A percentile compares a stretch with the other conserved stretches of the same genome.
Evolutionary conservation across 495 filamentous ascomycete species (phyloP).

Genomic region (Aspergillus avenaceus): DNA sequence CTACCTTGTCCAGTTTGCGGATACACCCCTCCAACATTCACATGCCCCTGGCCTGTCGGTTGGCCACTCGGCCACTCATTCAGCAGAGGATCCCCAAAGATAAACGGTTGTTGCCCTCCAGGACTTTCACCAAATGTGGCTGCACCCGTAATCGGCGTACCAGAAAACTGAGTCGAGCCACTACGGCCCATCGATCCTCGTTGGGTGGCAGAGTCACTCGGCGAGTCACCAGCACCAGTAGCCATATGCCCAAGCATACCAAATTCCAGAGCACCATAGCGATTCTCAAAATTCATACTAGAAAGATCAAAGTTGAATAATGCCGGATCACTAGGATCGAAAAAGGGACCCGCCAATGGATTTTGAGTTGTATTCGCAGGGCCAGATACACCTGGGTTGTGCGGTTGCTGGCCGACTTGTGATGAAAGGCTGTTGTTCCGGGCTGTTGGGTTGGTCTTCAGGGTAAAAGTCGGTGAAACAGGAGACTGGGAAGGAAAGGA

Average conservation of each 20-base stretch:
- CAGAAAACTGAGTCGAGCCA: slow-evolving; percentile 44
- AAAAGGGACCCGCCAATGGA: slow-evolving; percentile 57
- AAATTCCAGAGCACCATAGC: slow-evolving; percentile 91
- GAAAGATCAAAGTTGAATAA: slow-evolving; percentile 92
- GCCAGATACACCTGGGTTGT: slow-evolving; percentile 30
- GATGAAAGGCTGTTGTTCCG: slow-evolving; percentile 37
- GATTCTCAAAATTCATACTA: slow-evolving; percentile 90
- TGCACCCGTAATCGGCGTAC: slow-evolving; percentile 26
- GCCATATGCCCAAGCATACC: slow-evolving; percentile 94
- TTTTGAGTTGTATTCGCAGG: slow-evolving; percentile 33
- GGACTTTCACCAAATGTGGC: slow-evolving; percentile 42
- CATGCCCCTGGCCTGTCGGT: slow-evolving; percentile 32
- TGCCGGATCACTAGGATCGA: slow-evolving; percentile 86
- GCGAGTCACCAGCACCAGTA: slow-evolving; percentile 74
- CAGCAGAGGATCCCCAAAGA: slow-evolving; percentile 45
- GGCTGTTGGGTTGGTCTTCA: slow-evolving; percentile 34
- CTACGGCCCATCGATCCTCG: slow-evolving; percentile 46
- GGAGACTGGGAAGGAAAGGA: slow-evolving; percentile 64
- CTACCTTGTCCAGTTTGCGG: slow-evolving; percentile 30
- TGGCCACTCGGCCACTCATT: slow-evolving; percentile 44
- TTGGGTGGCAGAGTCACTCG: slow-evolving; percentile 56
- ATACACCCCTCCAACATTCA: slow-evolving; percentile 41
- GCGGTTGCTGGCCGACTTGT: slow-evolving; percentile 28
- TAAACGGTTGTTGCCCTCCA: slow-evolving; percentile 41
- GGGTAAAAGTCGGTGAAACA: slow-evolving; percentile 63